Base-by-base conservation (phyloP, 345 rosid species). In the Clarkia xantiana region DNA sequence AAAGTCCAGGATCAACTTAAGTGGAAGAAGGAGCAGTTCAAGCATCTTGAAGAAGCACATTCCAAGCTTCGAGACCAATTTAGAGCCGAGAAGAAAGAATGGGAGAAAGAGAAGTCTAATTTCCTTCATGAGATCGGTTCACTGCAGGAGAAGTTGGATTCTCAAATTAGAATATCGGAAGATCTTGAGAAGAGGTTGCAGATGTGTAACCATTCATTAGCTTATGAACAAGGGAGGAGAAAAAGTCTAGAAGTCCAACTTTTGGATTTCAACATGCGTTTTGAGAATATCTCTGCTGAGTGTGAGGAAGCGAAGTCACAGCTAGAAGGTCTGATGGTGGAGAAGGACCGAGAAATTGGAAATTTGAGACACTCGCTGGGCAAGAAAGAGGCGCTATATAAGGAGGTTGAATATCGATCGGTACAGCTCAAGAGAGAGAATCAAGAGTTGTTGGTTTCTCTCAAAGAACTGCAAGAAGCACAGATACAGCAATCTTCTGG, bases 21-120 rank as follows among this genome's bases (percentile, higher is more conserved):
- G 62, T 89, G 95, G 95, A 89, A 89, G 79, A 75, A 73, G 62
- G 97, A 89, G 69, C 94, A 89, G 76, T 89, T 82, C 64, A 65
- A 71, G 59, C 95, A 85, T 74, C 72, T 90, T 18, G 94, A 85
- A 71, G 97, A 90, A 63, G 97, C 95, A 11, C 80, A 76, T 51
- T 78, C 71, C 52, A 85, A 76, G 67, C 78, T 82, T 13, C 62
- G 60, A 6, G 61, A 59, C n/a, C 67, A 62, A 66, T 77, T 72
- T 62, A 68, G 47, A 44, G 54, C 39, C 10, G 62, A 67, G 53
- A 68, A 72, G 79, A 82, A 79, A 67, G 91, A 77, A 70, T 67
- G 84, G 79, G 84, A 82, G 49, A 48, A 18, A 34, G 95, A 90
- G 51, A 74, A 62, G 59, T 64, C 76, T 36, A 53, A 48, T 25